phyloP scores from a whole-genome alignment of 1,139 yeast species.

The Pichia inconspicua region DNA sequence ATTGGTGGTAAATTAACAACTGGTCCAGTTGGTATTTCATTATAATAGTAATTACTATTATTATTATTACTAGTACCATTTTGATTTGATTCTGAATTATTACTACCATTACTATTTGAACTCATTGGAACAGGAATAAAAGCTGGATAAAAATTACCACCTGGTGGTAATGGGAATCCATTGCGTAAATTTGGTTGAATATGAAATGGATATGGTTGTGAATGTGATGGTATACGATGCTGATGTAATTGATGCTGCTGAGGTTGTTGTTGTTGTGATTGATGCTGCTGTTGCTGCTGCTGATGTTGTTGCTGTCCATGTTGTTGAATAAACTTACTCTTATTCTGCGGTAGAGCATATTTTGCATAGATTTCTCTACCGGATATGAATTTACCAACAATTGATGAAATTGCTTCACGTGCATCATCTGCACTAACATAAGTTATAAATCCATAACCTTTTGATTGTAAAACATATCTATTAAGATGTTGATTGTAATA shows the following conservation, averaged over 20 bases:
- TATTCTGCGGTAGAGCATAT: constrained; percentile 41
- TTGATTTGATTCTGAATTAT: not conserved
- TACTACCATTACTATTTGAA: not conserved
- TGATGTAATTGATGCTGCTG: not conserved
- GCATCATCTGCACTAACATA: constrained; percentile 27
- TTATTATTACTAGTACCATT: too few species aligned
- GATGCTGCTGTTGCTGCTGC: not conserved
- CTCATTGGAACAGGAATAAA: not conserved
- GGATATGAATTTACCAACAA: constrained; percentile 39
- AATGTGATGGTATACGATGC: not conserved
- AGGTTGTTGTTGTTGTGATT: not conserved
- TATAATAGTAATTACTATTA: not conserved
- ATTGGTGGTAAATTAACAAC: constrained; percentile 1
- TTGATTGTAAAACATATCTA: constrained; percentile 19
- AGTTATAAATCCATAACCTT: constrained; percentile 25
- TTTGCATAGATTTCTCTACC: constrained; percentile 43
- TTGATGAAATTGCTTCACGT: constrained; percentile 38
- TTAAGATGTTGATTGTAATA: constrained; percentile 19
- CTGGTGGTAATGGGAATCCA: not conserved
- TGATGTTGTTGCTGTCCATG: not conserved
- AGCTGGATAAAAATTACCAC: not conserved
- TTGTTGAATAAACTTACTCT: constrained; percentile 6
- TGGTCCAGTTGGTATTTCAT: constrained; percentile 4
- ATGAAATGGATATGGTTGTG: not conserved
- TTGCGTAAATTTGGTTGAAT: not conserved